phyloP scores from a whole-genome alignment of 805 yeast genomes.

The Candida michaelii region DNA sequence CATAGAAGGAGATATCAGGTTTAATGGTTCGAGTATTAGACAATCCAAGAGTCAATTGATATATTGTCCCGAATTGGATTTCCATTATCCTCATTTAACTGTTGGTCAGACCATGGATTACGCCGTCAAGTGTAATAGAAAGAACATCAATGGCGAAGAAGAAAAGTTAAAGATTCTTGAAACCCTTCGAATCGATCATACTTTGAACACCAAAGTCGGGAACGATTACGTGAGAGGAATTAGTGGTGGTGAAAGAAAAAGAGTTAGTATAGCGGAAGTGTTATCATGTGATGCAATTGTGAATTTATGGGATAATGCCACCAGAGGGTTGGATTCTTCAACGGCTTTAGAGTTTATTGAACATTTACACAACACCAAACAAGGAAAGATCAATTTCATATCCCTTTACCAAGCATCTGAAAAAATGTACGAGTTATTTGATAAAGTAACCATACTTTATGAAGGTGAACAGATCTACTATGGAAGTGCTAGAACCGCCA shows the following conservation, averaged over 20 bases:
- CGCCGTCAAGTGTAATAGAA: slow-evolving; percentile 49
- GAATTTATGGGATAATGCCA: slow-evolving; percentile 67
- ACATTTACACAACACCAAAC: slow-evolving; percentile 44
- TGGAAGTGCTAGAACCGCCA: slow-evolving; percentile 41
- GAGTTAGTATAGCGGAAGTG: slow-evolving; percentile 78
- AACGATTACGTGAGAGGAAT: slow-evolving; percentile 66
- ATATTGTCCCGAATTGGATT: slow-evolving; percentile 51
- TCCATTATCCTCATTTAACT: slow-evolving; percentile 53
- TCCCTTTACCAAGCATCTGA: slow-evolving; percentile 55
- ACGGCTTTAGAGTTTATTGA: slow-evolving; percentile 36
- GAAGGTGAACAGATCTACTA: slow-evolving; percentile 47
- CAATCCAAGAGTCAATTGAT: slow-evolving; percentile 36
- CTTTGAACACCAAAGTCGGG: slow-evolving; percentile 58
- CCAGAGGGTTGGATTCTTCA: slow-evolving; percentile 80
- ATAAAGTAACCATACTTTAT: slow-evolving; percentile 43
- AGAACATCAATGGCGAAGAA: slow-evolving; percentile 20
- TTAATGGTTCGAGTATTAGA: slow-evolving; percentile 28
- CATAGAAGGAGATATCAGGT: slow-evolving; percentile 27
- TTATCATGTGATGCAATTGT: slow-evolving; percentile 57
- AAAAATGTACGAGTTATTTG: slow-evolving; percentile 46
- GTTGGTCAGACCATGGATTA: slow-evolving; percentile 55
- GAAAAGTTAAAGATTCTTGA: slow-evolving; percentile 31
- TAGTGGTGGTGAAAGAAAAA: slow-evolving; percentile 78
- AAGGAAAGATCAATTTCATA: slow-evolving; percentile 31
- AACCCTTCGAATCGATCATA: slow-evolving; percentile 48